Base-by-base conservation (phyloP, 2,329 filamentous ascomycete genomes). In the Sporothrix pseudoabietina region DNA sequence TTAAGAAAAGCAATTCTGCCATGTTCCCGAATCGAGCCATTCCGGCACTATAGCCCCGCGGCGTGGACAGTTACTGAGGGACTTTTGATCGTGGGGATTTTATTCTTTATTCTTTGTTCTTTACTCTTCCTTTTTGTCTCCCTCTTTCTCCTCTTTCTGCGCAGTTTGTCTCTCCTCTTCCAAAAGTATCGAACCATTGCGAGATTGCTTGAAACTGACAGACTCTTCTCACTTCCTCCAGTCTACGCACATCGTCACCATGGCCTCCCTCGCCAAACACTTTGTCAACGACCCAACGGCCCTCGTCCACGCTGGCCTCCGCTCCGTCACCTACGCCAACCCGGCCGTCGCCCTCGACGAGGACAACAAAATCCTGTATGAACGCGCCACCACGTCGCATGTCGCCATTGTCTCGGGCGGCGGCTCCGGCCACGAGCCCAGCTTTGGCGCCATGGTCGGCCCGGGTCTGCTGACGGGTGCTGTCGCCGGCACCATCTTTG, bases 361-460 rank as follows among this genome's bases (percentile, higher is more conserved):
- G 41, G 85, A 89, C 70, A 92, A 97, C 84, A 98, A 97, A 82
- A 91, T 97, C 78, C 83, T 97, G 79, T 97, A 96, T 84, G 68
- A 77, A 77, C 71, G 41, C 8, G 77, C 78, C 74, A 78, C 84
- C 81, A 81, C 82, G 74, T 77, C 85, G n/a, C 80, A 93, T 79
- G 94, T 97, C 61, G 93, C 93, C 73, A 87, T 98, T 78, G 74
- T 98, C 77, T 94, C 92, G 1, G 95, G 95, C 76, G 95, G 95
- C 76, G 95, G 95, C 72, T 92, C 91, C 26, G 94, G 94, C 77
- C 94, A 98, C 80, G 94, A 98, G 80, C 94, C 94, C 32, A 92
- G 91, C 74, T 97, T 97, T 80, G 90, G 91, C 0, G 92, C 89
- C 74, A 96, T 94, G 82, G 94, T 98, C 16, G 94, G 94, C 32